Evolutionary conservation across 345 rosid genomes (phyloP).

Genomic region (Hevea brasiliensis): DNA sequence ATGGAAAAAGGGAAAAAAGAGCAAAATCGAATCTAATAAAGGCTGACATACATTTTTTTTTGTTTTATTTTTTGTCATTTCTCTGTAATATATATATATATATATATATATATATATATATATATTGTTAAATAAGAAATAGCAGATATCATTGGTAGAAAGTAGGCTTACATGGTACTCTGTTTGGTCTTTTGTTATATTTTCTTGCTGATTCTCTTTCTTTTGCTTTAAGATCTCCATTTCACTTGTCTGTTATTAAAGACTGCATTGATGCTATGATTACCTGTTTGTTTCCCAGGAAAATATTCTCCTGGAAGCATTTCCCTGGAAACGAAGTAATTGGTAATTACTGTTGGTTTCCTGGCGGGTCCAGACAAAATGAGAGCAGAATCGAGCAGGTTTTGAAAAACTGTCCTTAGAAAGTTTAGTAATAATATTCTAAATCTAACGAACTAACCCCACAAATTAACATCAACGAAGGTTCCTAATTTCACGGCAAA

Average conservation of each 20-base stretch:
- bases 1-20: not conserved
- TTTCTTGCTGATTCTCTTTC: slow-evolving; percentile 8
- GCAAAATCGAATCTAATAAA: slow-evolving; percentile 33
- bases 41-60: slow-evolving; percentile 11
- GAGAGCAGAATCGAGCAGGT: slow-evolving; percentile 20
- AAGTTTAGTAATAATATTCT: not conserved
- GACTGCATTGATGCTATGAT: not conserved
- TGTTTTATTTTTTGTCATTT: not conserved
- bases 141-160: too few species aligned
- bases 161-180: too few species aligned
- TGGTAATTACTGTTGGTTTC: slow-evolving; percentile 10
- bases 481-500: slow-evolving; percentile 59
- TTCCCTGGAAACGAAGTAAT: slow-evolving; percentile 36
- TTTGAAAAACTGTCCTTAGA: not conserved
- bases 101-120: too few species aligned
- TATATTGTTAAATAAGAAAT: too few species aligned
- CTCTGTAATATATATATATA: too few species aligned
- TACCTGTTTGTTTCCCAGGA: not conserved
- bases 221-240: too few species aligned
- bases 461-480: slow-evolving; percentile 18
- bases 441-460: slow-evolving; percentile 30
- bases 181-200: not conserved
- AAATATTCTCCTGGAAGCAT: not conserved
- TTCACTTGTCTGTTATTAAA: too few species aligned
- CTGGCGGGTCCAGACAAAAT: slow-evolving; percentile 17